These are phyloP conservation scores for Syncephalastrum monosporum DNA, from an alignment of 371 early-diverging fungal genomes.

Conservation along the genomic window DNA sequence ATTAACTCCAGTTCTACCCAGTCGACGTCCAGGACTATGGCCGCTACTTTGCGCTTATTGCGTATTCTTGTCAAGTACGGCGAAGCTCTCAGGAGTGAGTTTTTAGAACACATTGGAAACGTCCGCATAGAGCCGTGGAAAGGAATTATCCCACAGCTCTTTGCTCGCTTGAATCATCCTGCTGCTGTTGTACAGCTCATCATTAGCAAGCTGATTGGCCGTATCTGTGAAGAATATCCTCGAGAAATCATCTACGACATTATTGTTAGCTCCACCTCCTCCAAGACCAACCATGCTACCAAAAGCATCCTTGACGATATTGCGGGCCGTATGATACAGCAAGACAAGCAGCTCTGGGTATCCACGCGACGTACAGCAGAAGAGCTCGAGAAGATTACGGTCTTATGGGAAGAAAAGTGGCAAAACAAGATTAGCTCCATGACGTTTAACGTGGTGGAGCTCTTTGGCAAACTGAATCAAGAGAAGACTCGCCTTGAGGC, in stretches of 20 bases:
- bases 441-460: constrained; percentile 58
- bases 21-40: constrained; percentile 45
- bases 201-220: constrained; percentile 51
- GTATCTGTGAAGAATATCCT: constrained; percentile 64
- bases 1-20: not conserved
- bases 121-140: constrained; percentile 66
- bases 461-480: constrained; percentile 55
- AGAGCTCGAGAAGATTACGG: constrained; percentile 74
- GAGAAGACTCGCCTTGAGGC: constrained; percentile 51
- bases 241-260: constrained; percentile 71
- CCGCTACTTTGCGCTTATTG: constrained; percentile 65
- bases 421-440: constrained; percentile 64
- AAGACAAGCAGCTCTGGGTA: constrained; percentile 50
- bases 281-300: constrained; percentile 43
- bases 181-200: constrained; percentile 51
- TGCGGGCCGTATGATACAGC: constrained; percentile 42
- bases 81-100: constrained; percentile 39
- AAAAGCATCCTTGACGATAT: constrained; percentile 41
- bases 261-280: constrained; percentile 60
- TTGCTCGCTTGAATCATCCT: constrained; percentile 72
- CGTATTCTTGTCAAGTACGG: constrained; percentile 70
- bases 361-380: constrained; percentile 60
- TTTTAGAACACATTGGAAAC: constrained; percentile 38
- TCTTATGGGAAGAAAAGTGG: constrained; percentile 86
- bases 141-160: constrained; percentile 77